Conservation (phyloP, 2,329 filamentous ascomycete genomes). For the Aureobasidium sp. region DNA sequence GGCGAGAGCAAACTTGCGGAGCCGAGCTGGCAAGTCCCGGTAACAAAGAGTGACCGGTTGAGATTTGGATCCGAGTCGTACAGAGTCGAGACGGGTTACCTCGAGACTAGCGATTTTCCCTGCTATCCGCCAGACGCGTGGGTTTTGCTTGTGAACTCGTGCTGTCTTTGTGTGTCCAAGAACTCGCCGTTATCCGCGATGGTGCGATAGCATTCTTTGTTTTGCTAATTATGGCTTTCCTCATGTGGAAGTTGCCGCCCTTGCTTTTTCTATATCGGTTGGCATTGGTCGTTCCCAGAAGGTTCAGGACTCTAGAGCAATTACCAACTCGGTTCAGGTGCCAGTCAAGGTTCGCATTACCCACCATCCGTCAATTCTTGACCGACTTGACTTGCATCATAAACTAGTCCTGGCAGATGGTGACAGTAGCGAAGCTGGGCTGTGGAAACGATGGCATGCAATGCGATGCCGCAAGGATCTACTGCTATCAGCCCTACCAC, state of each 20-base stretch:
- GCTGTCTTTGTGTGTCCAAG: neutral
- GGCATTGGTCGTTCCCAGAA: neutral
- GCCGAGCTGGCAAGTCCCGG: neutral
- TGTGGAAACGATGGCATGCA: neutral
- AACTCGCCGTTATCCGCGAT: neutral
- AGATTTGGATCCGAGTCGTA: neutral
- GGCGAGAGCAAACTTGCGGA: neutral
- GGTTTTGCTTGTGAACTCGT: neutral
- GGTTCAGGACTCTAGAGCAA: neutral
- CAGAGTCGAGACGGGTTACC: neutral
- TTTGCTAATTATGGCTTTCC: neutral
- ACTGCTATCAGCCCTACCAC: conserved; percentile 10
- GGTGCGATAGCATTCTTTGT: conserved; percentile 8
- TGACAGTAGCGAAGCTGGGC: neutral
- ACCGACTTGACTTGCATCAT: neutral
- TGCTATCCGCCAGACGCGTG: neutral
- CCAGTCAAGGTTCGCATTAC: neutral
- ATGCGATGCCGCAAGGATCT: conserved; percentile 4
- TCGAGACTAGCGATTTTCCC: neutral
- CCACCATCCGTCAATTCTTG: neutral
- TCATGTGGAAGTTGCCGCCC: neutral
- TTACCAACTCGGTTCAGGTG: neutral
- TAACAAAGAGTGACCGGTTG: neutral
- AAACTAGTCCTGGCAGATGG: neutral
- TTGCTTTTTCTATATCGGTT: neutral